These are phyloP conservation scores for Globisporangium takayamanum DNA, from an alignment of 352 stramenopile species.

Conservation along the genomic window DNA sequence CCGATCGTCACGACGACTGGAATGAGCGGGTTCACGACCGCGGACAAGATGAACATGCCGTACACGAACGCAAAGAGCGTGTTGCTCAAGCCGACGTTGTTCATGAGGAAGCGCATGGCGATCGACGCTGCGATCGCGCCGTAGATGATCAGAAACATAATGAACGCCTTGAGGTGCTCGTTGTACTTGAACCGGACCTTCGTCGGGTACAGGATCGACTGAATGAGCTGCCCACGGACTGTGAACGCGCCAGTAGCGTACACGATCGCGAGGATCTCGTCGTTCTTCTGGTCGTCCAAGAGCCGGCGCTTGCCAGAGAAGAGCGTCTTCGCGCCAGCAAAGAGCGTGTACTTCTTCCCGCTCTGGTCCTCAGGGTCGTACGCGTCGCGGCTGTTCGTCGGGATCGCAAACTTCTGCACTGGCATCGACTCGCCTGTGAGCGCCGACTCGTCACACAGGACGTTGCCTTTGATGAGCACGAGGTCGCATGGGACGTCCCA, in stretches of 20 bases:
- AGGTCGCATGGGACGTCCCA: conserved; percentile 50
- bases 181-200: conserved; percentile 86
- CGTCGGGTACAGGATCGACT: conserved; percentile 68
- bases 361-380: conserved; percentile 33
- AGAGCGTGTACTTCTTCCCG: conserved; percentile 71
- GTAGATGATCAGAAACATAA: conserved; percentile 55
- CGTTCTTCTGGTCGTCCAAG: conserved; percentile 24
- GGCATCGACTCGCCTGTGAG: conserved; percentile 66
- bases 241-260: conserved; percentile 64
- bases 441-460: conserved; percentile 44
- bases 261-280: conserved; percentile 55
- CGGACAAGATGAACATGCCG: conserved; percentile 53
- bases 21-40: conserved; percentile 60
- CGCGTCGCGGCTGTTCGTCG: conserved; percentile 20
- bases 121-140: conserved; percentile 40
- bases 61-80: conserved; percentile 46
- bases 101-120: conserved; percentile 37
- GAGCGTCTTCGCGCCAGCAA: conserved; percentile 57
- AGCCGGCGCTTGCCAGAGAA: conserved; percentile 24
- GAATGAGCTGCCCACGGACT: conserved; percentile 65
- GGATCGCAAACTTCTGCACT: conserved; percentile 59
- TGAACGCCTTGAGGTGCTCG: conserved; percentile 62
- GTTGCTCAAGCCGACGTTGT: conserved; percentile 45
- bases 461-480: conserved; percentile 41
- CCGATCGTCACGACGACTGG: conserved; percentile 75